Percentiles rank a stretch among this genome's conserved stretches.
Conservation (phyloP, 192 early-diverging fungal genomes). For the Coemansia sp. region DNA sequence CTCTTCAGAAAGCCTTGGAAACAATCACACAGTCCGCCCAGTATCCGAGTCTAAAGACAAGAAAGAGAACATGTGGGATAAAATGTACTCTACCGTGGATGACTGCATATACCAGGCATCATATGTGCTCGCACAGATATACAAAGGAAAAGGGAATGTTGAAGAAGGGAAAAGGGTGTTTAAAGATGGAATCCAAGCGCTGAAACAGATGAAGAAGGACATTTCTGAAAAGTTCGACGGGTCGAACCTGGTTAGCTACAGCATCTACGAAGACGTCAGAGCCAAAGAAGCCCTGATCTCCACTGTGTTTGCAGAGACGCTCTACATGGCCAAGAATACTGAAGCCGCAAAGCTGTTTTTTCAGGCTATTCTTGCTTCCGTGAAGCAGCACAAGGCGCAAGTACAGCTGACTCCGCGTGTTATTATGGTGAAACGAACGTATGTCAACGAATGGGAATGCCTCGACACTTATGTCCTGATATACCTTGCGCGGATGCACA, state of each 20-base stretch:
- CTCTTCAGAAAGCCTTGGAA: not conserved
- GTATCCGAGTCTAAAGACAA: not conserved
- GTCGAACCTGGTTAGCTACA: constrained; percentile 25
- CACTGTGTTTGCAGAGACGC: constrained; percentile 23
- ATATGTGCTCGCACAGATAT: constrained; percentile 20
- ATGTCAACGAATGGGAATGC: constrained; percentile 42
- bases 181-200: constrained; percentile 32
- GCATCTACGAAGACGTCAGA: constrained; percentile 32
- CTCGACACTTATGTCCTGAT: constrained; percentile 40
- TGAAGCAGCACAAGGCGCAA: constrained; percentile 41
- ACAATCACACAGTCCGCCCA: not conserved
- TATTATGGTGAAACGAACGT: constrained; percentile 24
- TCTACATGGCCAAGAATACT: constrained; percentile 18
- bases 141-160: constrained; percentile 1
- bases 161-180: constrained; percentile 22
- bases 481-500: constrained; percentile 33
- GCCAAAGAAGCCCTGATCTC: constrained; percentile 38
- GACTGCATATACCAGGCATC: constrained; percentile 2
- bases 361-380: constrained; percentile 22
- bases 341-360: constrained; percentile 33
- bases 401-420: constrained; percentile 28
- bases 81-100: not conserved
- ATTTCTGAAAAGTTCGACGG: constrained; percentile 27
- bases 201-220: constrained; percentile 30
- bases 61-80: not conserved